Base-by-base conservation (phyloP, 352 stramenopile genomes). In the Globisporangium cederbergense region DNA sequence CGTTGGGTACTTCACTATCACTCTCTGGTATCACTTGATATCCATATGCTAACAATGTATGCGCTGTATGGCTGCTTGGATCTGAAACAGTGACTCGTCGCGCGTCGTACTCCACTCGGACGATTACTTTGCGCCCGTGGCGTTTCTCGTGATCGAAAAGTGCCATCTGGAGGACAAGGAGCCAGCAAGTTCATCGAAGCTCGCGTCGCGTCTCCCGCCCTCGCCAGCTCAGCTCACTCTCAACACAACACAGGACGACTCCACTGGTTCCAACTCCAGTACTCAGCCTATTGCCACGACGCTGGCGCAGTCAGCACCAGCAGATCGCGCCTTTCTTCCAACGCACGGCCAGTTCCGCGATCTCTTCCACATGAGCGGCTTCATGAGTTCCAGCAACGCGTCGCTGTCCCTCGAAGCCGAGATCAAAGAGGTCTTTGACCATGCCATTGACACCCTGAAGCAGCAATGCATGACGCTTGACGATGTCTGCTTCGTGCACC, bases 401-500 rank as follows among this genome's bases (percentile, higher is more conserved):
- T 61, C 70, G 1, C 55, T 89, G 3, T 75, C 74, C 1, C 71
- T 95, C 6, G 64, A 82, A 45, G 78, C 92, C 18, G 83, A 93
- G 68, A 78, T 95, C 57, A 43, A 66, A 4, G 77, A 89, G 38
- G 58, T 93, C 20, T 82, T 91, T 34, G 56, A 56, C 6, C 75
- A 87, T 38, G 43, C 79, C 13, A 51, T 47, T 71, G 68, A 58
- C 1, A 40, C 55, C 14, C 68, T 95, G 18, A 52, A 50, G 4
- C 58, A 60, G 18, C 60, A 90, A 58, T 42, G 60, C n/a, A 82
- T 90, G 76, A 78, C 75, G 2, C 62, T 97, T 40, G 72, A 87
- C 40, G 96, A 99, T 69, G 88, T 98, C 11, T 87, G 97, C 55
- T 99, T 98, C 74, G 95, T 99, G 18, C 96, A 99, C 69, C 64